Percentiles rank a stretch among this genome's conserved stretches.
Evolutionary conservation across 2,329 filamentous ascomycete species (phyloP).

Genomic region (Fusarium buxicola): DNA sequence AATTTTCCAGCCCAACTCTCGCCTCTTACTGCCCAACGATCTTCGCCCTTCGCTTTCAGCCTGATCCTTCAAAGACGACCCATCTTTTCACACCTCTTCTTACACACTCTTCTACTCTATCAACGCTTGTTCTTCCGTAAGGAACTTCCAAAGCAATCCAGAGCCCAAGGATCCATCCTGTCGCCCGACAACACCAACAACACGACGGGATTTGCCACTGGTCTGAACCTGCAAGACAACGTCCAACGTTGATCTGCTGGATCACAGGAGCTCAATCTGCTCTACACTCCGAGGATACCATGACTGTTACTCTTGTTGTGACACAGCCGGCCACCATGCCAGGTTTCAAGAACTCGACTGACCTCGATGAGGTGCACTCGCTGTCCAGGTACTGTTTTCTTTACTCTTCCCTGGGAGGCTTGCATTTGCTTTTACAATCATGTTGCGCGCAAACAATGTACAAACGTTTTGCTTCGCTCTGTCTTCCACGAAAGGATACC

Average conservation of each 20-base stretch:
- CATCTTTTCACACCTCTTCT: constrained; percentile 39
- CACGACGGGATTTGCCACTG: constrained; percentile 44
- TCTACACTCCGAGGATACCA: constrained; percentile 56
- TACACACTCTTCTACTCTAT: constrained; percentile 21
- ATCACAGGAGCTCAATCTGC: constrained; percentile 47
- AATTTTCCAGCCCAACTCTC: constrained; percentile 51
- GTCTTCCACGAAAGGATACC: constrained; percentile 38
- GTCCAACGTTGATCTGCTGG: constrained; percentile 46
- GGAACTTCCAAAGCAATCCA: constrained; percentile 41
- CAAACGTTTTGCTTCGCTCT: constrained; percentile 41
- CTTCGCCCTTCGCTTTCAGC: constrained; percentile 37
- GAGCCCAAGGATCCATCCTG: constrained; percentile 45
- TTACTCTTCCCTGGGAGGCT: constrained; percentile 57
- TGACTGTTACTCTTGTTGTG: constrained; percentile 62
- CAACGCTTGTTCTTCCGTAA: constrained; percentile 38
- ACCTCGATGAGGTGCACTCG: constrained; percentile 70
- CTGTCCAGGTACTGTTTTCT: constrained; percentile 71
- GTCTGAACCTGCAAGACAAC: constrained; percentile 45
- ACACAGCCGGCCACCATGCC: constrained; percentile 64
- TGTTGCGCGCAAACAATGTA: constrained; percentile 49
- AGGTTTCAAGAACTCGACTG: constrained; percentile 63
- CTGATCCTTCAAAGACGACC: constrained; percentile 43
- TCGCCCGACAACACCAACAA: constrained; percentile 46
- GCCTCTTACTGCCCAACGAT: constrained; percentile 54
- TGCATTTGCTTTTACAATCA: constrained; percentile 51